These are phyloP conservation scores for Dalbergia cultrata DNA, from an alignment of 306 rosid species.

Conservation along the genomic window DNA sequence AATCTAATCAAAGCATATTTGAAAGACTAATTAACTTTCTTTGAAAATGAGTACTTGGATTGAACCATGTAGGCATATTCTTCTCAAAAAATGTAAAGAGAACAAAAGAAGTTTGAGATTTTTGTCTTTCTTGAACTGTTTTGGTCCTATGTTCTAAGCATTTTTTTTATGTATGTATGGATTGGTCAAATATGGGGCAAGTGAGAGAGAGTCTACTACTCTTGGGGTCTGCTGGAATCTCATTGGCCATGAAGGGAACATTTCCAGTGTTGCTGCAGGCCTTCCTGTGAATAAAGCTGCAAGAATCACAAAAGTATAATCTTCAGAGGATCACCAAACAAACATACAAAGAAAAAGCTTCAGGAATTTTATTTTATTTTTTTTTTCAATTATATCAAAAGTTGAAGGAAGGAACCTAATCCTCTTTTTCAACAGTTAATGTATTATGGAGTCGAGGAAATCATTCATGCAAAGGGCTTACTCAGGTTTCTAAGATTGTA, in stretches of 20 bases:
- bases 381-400: constrained; percentile 28
- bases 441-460: constrained; percentile 57
- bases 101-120: background rate
- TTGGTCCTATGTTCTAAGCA: constrained; percentile 20
- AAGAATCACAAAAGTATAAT: constrained; percentile 64
- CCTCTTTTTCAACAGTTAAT: constrained; percentile 50
- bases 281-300: constrained; percentile 84
- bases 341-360: constrained; percentile 36
- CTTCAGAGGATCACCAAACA: constrained; percentile 60
- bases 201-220: constrained; percentile 52
- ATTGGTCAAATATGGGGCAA: constrained; percentile 60
- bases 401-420: constrained; percentile 61
- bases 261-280: constrained; percentile 98
- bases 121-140: constrained; percentile 25
- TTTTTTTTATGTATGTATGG: constrained; percentile 25
- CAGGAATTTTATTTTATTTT: constrained; percentile 16
- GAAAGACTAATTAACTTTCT: constrained; percentile 3
- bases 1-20: background rate
- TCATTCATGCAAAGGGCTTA: constrained; percentile 46
- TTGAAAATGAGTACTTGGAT: constrained; percentile 39
- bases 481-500: constrained; percentile 67
- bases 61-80: background rate
- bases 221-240: constrained; percentile 79
- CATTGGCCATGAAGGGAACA: constrained; percentile 99
- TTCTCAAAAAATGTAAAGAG: background rate